Conservation (phyloP, 2,329 filamentous ascomycete genomes). For the Cladophialophora yegresii region DNA sequence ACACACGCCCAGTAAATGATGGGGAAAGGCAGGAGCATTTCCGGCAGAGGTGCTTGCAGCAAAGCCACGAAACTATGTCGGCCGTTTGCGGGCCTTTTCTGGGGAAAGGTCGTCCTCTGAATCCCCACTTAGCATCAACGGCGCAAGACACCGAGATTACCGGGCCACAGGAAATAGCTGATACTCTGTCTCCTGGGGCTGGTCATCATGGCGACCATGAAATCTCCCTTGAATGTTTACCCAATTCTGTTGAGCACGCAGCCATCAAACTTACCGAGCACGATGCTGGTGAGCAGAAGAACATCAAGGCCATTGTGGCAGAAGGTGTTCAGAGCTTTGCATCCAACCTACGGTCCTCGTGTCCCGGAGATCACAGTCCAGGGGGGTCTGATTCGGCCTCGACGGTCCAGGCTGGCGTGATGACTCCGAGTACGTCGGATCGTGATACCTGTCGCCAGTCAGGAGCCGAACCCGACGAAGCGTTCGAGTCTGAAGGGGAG, state of each 20-base stretch:
- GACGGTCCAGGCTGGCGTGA: not conserved
- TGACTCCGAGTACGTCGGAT: not conserved
- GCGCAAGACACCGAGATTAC: not conserved
- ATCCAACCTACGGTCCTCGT: not conserved
- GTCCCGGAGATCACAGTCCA: not conserved
- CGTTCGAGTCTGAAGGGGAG: constrained; percentile 1
- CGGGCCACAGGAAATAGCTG: not conserved
- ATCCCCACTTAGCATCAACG: not conserved
- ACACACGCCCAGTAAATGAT: not conserved
- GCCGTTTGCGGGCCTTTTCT: not conserved
- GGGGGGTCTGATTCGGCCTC: not conserved
- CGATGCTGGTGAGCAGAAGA: not conserved
- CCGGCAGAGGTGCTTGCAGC: not conserved
- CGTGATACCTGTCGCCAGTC: not conserved
- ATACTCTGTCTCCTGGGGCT: not conserved
- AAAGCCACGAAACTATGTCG: not conserved
- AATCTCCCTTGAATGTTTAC: not conserved
- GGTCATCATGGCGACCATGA: not conserved
- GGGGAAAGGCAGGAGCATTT: not conserved
- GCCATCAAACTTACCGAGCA: not conserved
- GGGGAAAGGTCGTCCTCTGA: not conserved
- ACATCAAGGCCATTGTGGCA: not conserved
- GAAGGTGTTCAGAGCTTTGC: not conserved
- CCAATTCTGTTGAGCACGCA: not conserved
- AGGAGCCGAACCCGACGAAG: not conserved